Evolutionary conservation across 1,284 basidiomycete genomes (phyloP).

Genomic region (Marasmius tenuissimus): DNA sequence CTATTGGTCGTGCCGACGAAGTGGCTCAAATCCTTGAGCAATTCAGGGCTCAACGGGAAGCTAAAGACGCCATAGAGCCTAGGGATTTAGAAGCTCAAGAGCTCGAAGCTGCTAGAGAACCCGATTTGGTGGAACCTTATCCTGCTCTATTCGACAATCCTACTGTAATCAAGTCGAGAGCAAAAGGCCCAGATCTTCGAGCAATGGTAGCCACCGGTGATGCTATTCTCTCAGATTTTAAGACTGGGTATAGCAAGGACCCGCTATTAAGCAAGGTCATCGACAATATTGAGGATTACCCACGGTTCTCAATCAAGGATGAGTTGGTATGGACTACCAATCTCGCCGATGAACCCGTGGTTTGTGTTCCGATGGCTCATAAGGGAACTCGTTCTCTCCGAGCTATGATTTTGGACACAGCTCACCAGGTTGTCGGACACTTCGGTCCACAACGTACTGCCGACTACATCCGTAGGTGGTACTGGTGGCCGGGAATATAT

Average conservation of each 20-base stretch:
- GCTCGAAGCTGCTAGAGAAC: background rate
- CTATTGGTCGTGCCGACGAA: slow-evolving; percentile 8
- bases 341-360: background rate
- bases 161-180: background rate
- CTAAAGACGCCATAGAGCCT: background rate
- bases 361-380: background rate
- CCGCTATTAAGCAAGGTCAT: slow-evolving; percentile 15
- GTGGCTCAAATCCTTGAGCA: background rate
- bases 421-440: slow-evolving; percentile 26
- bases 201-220: background rate
- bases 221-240: background rate
- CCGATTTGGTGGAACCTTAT: background rate
- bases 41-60: background rate
- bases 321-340: background rate
- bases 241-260: slow-evolving; percentile 3
- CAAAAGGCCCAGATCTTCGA: background rate
- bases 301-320: background rate
- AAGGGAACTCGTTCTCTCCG: slow-evolving; percentile 4
- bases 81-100: slow-evolving; percentile 1
- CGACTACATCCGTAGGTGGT: slow-evolving; percentile 26
- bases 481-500: slow-evolving; percentile 33
- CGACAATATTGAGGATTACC: background rate
- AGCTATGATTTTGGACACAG: slow-evolving; percentile 22
- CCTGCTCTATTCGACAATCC: background rate
- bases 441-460: slow-evolving; percentile 21